Evolutionary conservation across 2,329 filamentous ascomycete species (phyloP), one percentile per base, ranked within the genome.

Genomic region (Paracoccidioides brasiliensis): DNA sequence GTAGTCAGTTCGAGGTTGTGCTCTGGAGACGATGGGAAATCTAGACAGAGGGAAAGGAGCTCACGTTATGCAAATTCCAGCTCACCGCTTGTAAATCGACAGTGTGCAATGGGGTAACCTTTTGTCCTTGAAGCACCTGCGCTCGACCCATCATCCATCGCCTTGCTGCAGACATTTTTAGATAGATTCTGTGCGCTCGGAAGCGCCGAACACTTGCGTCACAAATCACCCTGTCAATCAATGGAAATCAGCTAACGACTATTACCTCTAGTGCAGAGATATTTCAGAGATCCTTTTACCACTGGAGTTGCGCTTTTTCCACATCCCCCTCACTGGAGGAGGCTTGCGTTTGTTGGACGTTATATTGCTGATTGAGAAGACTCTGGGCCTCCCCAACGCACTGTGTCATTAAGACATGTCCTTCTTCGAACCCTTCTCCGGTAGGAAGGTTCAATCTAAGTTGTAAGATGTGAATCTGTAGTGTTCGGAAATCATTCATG

Each of bases 401-500:
- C 62, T 81, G 76, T 55, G 79, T 74, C 43, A 84, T 71, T 32
- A 83, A 68, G 32, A 73, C 72, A 63, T 80, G 83, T 55, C 81
- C 81, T 59, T 81, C 77, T 58, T 80, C 76, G 61, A 79, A 75
- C 65, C 77, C 77, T 59, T 82, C 79, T 54, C 80, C 78, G 43
- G 76, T 70, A 4, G 76, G 72, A 35, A 76, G 73, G 22, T 73
- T 72, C 33, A 75, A 72, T 57, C 76, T 74, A 57, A 80, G 74
- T 58, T 80, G 74, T 35, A 76, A 73, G 56, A 84, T 79, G 64
- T 82, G 80, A 59, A 78, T 68, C 60, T 83, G 78, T 3, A 83
- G 69, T 55, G 79, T 80, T 54, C 80, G 79, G 65, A 81, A 84
- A 69, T 84, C 81, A 59, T 77, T 77, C 72, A 84, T 80, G 64